Evolutionary conservation across 495 filamentous ascomycete species (phyloP), one percentile per base, ranked within the genome.

Genomic region (Penicillium nucicola): DNA sequence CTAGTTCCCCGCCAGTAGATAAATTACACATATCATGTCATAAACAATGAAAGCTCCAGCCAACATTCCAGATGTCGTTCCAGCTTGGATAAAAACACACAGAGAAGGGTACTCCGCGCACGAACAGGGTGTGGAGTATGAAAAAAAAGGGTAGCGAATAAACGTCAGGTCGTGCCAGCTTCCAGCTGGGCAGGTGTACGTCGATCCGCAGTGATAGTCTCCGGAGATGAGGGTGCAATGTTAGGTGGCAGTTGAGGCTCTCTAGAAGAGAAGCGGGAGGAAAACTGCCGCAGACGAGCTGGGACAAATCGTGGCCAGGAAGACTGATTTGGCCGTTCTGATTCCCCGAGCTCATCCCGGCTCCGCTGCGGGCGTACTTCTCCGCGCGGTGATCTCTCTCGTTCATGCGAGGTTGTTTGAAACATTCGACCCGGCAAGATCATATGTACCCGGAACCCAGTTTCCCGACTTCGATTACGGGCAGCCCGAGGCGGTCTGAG

Each of bases 151-250:
- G 32, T 11, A 25, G 12, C 9, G 20, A 36, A 50, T 25, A 56
- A 19, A 22, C 7, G 32, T 50, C 13, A 53, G 35, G 40, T 30
- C 25, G 47, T 47, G n/a, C 63, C 66, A 23, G 68, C 66, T 54
- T 71, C 68, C 20, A 71, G 60, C 48, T 73, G 63, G n/a, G 52
- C 49, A 19, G 63, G 66, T 2, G 70, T 71, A 33, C 53, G 58
- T 19, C 48, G 30, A n/a, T 54, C 46, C 4, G 45, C 31, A 20
- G 45, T 15, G 6, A 22, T 10, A 18, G 23, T n/a, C 6, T 42
- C 34, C n/a, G 4, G 10, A 28, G 53, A 18, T 10, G 55, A 23
- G 10, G 15, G 1, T 12, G 12, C 23, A 33, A n/a, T 22, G 18
- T 37, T 19, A 23, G 42, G 14, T 14, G 36, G 17, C 4, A 46